These are phyloP conservation scores for Torrubiellomyces zombiae DNA, from an alignment of 2,329 filamentous ascomycete species.

Conservation along the genomic window DNA sequence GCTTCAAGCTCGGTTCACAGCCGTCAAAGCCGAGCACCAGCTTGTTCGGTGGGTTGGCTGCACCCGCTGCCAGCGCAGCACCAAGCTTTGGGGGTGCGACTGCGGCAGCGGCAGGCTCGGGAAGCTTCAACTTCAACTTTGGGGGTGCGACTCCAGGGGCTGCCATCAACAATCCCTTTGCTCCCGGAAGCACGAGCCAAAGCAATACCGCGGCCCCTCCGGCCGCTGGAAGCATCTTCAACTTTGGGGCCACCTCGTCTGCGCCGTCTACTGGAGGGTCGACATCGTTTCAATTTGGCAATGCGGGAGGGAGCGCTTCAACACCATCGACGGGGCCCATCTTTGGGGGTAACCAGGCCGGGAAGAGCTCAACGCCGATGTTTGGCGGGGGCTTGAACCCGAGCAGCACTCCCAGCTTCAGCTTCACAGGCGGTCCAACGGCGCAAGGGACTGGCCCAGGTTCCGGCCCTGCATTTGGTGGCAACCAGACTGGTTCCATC, in stretches of 20 bases:
- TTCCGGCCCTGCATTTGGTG: slow-evolving; percentile 16
- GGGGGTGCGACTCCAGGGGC: slow-evolving; percentile 5
- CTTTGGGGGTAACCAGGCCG: slow-evolving; percentile 13
- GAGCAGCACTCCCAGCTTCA: slow-evolving; percentile 18
- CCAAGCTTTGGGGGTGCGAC: slow-evolving; percentile 21
- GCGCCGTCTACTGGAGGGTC: slow-evolving; percentile 12
- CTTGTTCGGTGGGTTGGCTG: slow-evolving; percentile 17
- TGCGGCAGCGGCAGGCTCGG: slow-evolving; percentile 9
- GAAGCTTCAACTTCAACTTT: slow-evolving; percentile 16
- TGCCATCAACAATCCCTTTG: slow-evolving; percentile 3
- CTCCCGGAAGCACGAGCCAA: slow-evolving; percentile 13
- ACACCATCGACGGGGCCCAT: slow-evolving; percentile 7
- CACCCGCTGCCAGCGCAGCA: slow-evolving; percentile 8
- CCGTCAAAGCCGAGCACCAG: slow-evolving; percentile 17
- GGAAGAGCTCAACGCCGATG: slow-evolving; percentile 9
- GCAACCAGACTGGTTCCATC: slow-evolving; percentile 16
- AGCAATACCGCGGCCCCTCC: slow-evolving; percentile 27
- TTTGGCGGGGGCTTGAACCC: slow-evolving; percentile 16
- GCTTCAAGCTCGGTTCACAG: too few species aligned
- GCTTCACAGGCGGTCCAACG: slow-evolving; percentile 19
- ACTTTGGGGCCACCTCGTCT: slow-evolving; percentile 8
- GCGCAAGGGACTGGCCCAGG: slow-evolving; percentile 12
- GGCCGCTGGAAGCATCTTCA: slow-evolving; percentile 11
- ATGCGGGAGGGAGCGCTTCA: slow-evolving; percentile 8
- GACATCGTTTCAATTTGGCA: slow-evolving; percentile 26